Evolutionary conservation across 306 rosid genomes (phyloP), one percentile per base, ranked within the genome.

Genomic region (Luffa aegyptiaca): DNA sequence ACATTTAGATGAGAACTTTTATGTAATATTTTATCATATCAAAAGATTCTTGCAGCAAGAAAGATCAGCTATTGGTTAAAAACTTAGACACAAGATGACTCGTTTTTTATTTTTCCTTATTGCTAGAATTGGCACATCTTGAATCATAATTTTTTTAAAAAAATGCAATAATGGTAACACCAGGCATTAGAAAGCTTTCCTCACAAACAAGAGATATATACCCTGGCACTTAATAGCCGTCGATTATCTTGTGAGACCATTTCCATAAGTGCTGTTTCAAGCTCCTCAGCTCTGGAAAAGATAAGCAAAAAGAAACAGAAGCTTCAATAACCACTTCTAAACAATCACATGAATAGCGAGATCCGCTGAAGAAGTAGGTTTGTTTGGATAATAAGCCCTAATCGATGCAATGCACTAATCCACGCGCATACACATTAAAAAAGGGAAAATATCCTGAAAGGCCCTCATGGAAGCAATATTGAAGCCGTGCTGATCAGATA

Each of bases 221-320:
- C 99, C 97, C 85, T 91, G 82, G 97, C 97, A 84, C 83, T 87
- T 85, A 95, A 80, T 85, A 90, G 84, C 80, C 83, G 88, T 62
- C 93, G 88, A 79, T 95, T 95, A 84, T 95, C 97, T 83, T 84
- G 86, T 86, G 84, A 75, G 83, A 93, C 97, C 90, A 90, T 90
- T 87, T 95, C 98, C 97, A 91, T 84, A 10, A 93, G 87, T 80
- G 97, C 97, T 61, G 97, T 95, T 90, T 95, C 97, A 75, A 95
- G 88, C 88, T 93, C 99, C 84, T 95, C 97, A 31, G 99, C 89
- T 85, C 99, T 95, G 87, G 76, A 78, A 87, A 87, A 69, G 49
- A 64, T 85, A 18, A 77, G 20, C 33, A 36, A 77, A 57, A 53
- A 78, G 51, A 36, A 78, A 39, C 26, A 37, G 36, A 77, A 44